Evolutionary conservation across 176 grass and related monocot species (phyloP).

Genomic region (Guadua angustifolia): DNA sequence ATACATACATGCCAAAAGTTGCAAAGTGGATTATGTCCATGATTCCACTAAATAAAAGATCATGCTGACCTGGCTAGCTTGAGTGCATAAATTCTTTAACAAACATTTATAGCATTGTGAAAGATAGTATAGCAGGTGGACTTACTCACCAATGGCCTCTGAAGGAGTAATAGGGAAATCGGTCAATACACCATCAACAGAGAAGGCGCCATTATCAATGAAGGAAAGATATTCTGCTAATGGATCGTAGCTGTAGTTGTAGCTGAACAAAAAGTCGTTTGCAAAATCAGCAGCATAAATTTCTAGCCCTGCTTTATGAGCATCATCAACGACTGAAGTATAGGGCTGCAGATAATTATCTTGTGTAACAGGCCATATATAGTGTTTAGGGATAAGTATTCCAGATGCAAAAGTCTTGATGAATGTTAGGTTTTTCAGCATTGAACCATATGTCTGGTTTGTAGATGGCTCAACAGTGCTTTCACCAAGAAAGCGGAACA

Average conservation of each 20-base stretch:
- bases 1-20: constrained; percentile 13
- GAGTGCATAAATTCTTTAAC: neutral
- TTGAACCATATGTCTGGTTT: constrained; percentile 65
- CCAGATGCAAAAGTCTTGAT: constrained; percentile 87
- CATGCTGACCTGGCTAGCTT: neutral
- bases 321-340: constrained; percentile 67
- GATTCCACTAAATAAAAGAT: constrained; percentile 13
- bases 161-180: constrained; percentile 83
- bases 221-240: constrained; percentile 70
- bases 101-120: constrained; percentile 3
- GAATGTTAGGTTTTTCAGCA: constrained; percentile 72
- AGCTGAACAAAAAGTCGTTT: constrained; percentile 74
- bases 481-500: constrained; percentile 79
- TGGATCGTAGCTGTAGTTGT: constrained; percentile 96
- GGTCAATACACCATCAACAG: constrained; percentile 76
- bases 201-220: constrained; percentile 72
- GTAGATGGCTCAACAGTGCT: constrained; percentile 63
- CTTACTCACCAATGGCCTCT: constrained; percentile 74
- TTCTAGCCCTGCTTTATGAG: constrained; percentile 84
- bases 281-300: constrained; percentile 77
- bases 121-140: constrained; percentile 30
- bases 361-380: constrained; percentile 69
- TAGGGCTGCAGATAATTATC: constrained; percentile 68
- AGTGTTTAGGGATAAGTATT: constrained; percentile 84
- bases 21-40: neutral